These are phyloP conservation scores for Globisporangium sylvaticum DNA, from an alignment of 352 stramenopile species.

Conservation along the genomic window DNA sequence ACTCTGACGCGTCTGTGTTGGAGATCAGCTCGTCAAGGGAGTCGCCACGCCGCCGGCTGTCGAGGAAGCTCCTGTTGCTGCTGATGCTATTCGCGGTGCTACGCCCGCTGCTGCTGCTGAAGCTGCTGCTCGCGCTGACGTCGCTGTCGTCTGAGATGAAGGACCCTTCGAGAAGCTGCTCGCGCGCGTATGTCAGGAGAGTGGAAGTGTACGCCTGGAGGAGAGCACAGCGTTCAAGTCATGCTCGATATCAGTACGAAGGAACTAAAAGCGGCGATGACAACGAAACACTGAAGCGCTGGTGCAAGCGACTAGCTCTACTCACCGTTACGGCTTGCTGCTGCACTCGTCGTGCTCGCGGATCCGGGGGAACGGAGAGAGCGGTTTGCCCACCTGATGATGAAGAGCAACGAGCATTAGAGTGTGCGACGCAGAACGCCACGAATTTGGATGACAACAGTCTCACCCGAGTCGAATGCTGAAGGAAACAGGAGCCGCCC, in stretches of 20 bases:
- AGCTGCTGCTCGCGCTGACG: slow-evolving; percentile 1
- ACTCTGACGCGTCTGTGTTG: background rate
- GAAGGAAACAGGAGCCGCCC: slow-evolving; percentile 20
- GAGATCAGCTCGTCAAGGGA: slow-evolving; percentile 2
- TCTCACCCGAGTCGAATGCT: slow-evolving; percentile 27
- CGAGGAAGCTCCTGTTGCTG: slow-evolving; percentile 6
- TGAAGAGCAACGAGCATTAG: background rate
- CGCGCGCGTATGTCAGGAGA: slow-evolving; percentile 26
- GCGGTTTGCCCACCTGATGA: slow-evolving; percentile 22
- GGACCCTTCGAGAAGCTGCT: slow-evolving; percentile 28
- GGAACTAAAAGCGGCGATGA: background rate
- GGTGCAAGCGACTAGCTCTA: background rate
- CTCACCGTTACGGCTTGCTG: slow-evolving; percentile 16
- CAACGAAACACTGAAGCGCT: background rate
- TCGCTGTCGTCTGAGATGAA: slow-evolving; percentile 9
- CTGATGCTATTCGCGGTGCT: background rate
- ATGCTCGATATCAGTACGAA: background rate
- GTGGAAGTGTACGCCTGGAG: slow-evolving; percentile 31
- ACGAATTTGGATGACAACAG: background rate
- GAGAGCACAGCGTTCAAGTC: background rate
- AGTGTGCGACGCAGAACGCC: background rate
- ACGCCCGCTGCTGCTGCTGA: slow-evolving; percentile 1
- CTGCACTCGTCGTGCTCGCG: slow-evolving; percentile 19
- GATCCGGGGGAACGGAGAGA: slow-evolving; percentile 26
- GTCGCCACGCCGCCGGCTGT: background rate